Conservation (phyloP, 768 basidiomycete genomes). For the Phaffia tasmanica region DNA sequence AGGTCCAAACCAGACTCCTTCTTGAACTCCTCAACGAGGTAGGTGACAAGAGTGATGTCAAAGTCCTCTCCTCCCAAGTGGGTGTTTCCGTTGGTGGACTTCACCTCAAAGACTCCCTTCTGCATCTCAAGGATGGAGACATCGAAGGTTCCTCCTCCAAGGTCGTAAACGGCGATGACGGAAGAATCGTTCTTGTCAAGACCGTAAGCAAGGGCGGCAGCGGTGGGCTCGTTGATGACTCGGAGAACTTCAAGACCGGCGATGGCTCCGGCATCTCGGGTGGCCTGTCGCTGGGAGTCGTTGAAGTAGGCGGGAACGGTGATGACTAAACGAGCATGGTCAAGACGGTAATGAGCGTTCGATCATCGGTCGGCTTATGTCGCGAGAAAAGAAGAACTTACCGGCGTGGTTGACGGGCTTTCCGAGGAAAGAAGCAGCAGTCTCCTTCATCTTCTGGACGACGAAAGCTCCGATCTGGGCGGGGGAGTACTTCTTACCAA, state of each 20-base stretch:
- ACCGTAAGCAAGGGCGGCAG: constrained; percentile 95
- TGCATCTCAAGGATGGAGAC: constrained; percentile 99
- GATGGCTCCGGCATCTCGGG: constrained; percentile 94
- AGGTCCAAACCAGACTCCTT: constrained; percentile 78
- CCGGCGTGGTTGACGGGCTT: constrained; percentile 80
- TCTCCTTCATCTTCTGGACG: constrained; percentile 87
- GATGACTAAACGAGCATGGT: constrained; percentile 47
- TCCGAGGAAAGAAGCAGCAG: constrained; percentile 83
- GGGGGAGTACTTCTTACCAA: constrained; percentile 61
- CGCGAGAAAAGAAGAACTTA: not conserved
- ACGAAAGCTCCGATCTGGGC: constrained; percentile 42
- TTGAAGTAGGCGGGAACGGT: constrained; percentile 99
- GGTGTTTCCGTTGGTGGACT: constrained; percentile 98
- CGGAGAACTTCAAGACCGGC: constrained; percentile 95
- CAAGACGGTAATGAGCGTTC: not conserved
- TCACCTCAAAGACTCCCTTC: constrained; percentile 98
- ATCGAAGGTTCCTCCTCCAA: constrained; percentile 98
- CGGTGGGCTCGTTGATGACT: constrained; percentile 98
- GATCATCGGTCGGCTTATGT: not conserved
- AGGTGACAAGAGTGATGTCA: constrained; percentile 75
- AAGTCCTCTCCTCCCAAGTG: constrained; percentile 97
- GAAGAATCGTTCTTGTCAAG: constrained; percentile 74
- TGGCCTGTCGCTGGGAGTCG: constrained; percentile 97
- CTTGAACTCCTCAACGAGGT: constrained; percentile 85
- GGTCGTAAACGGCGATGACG: constrained; percentile 94